Evolutionary conservation across 805 yeast species (phyloP).

Genomic region (Grigorovia yakushimaensis): DNA sequence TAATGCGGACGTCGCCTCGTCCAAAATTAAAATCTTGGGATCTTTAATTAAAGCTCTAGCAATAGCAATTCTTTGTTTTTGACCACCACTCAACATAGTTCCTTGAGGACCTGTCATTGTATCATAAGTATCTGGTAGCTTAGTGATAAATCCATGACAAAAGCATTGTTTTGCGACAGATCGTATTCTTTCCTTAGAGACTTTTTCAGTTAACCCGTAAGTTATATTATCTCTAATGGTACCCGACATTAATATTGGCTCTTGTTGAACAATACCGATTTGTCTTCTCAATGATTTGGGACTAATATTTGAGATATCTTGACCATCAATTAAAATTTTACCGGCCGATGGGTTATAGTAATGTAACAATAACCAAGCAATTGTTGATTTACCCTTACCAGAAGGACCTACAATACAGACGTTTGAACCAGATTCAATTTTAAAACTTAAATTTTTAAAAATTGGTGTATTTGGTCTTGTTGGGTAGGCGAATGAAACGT

Average conservation of each 20-base stretch:
- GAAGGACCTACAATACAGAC: constrained; percentile 79
- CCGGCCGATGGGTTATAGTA: constrained; percentile 44
- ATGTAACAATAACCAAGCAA: constrained; percentile 49
- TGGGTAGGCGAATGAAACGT: constrained; percentile 75
- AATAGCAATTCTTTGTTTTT: constrained; percentile 75
- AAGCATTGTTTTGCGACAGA: constrained; percentile 43
- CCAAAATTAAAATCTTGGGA: constrained; percentile 66
- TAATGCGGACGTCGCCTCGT: constrained; percentile 85
- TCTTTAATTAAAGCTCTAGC: constrained; percentile 73
- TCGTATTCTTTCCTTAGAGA: constrained; percentile 42
- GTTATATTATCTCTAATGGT: constrained; percentile 67
- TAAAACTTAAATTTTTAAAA: constrained; percentile 40
- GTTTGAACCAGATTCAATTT: constrained; percentile 44
- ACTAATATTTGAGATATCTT: constrained; percentile 41
- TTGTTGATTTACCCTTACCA: constrained; percentile 87
- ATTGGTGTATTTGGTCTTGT: constrained; percentile 64
- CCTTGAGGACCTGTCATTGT: constrained; percentile 63
- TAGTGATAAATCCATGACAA: constrained; percentile 47
- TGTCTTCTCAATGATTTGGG: constrained; percentile 44
- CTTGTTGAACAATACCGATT: constrained; percentile 71
- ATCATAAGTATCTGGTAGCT: constrained; percentile 55
- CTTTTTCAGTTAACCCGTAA: constrained; percentile 60
- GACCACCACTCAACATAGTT: constrained; percentile 79
- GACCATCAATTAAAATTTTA: constrained; percentile 39
- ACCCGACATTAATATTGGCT: constrained; percentile 69